Evolutionary conservation across 306 rosid genomes (phyloP).

Genomic region (Pyrus pyrifolia): DNA sequence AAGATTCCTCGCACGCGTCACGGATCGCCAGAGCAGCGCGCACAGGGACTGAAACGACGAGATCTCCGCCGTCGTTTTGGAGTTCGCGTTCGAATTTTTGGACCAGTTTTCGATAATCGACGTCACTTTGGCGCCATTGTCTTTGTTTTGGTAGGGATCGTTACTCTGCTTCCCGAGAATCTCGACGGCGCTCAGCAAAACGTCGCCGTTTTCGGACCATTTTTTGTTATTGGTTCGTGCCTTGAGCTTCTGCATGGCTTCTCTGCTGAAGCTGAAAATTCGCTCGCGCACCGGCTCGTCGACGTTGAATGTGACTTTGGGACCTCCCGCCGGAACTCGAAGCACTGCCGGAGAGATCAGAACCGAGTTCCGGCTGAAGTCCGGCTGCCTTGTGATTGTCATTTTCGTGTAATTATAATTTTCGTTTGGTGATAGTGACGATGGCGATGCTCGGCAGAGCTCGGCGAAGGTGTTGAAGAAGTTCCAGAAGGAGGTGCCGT

Average conservation of each 20-base stretch:
- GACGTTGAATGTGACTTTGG: slow-evolving; percentile 54
- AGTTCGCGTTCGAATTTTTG: slow-evolving; percentile 12
- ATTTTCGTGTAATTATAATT: neutral
- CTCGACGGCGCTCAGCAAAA: slow-evolving; percentile 23
- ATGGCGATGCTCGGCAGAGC: slow-evolving; percentile 16
- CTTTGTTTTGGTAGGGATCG: slow-evolving; percentile 26
- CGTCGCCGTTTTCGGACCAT: neutral
- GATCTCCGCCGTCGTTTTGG: slow-evolving; percentile 26
- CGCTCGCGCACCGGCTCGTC: slow-evolving; percentile 52
- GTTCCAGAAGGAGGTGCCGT: slow-evolving; percentile 93
- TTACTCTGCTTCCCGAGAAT: slow-evolving; percentile 45
- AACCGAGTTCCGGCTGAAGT: slow-evolving; percentile 44
- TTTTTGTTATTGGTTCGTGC: slow-evolving; percentile 18
- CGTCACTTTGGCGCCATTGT: slow-evolving; percentile 21
- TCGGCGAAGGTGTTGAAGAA: slow-evolving; percentile 91
- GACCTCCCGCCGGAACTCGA: slow-evolving; percentile 62
- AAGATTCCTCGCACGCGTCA: slow-evolving; percentile 76
- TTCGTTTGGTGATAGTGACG: neutral
- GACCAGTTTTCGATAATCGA: slow-evolving; percentile 38
- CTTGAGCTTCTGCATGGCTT: slow-evolving; percentile 56
- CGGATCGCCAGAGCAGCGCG: slow-evolving; percentile 72
- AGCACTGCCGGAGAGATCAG: slow-evolving; percentile 55
- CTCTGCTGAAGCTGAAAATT: slow-evolving; percentile 72
- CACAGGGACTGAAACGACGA: slow-evolving; percentile 81
- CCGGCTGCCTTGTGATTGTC: slow-evolving; percentile 29